These are phyloP conservation scores for Nigrospora oryzae DNA, from an alignment of 2,329 filamentous ascomycete species.

Conservation along the genomic window DNA sequence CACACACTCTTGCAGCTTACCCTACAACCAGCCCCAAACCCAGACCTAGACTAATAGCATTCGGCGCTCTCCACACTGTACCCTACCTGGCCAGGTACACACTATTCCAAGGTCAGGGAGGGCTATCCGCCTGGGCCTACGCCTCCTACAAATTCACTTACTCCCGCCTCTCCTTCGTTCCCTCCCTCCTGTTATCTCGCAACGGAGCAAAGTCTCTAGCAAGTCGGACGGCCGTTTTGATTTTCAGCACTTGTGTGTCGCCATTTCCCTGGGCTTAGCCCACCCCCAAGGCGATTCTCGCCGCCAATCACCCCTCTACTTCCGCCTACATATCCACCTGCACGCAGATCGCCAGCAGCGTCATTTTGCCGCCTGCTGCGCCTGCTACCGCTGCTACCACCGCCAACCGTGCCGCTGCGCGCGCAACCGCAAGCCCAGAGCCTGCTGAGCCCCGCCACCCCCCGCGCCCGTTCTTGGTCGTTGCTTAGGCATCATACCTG, in stretches of 20 bases:
- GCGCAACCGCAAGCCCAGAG: too few relatives aligned
- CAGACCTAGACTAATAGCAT: too few relatives aligned
- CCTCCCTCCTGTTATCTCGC: constrained; percentile 7
- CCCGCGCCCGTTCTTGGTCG: too few relatives aligned
- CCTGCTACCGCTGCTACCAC: too few relatives aligned
- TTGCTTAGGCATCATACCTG: too few relatives aligned
- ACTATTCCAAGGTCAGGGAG: neutral
- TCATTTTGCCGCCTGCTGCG: too few relatives aligned
- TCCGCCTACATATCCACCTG: neutral
- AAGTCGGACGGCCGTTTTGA: constrained; percentile 16
- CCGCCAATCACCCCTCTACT: constrained; percentile 10
- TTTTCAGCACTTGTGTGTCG: constrained; percentile 15
- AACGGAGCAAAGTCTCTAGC: constrained; percentile 1
- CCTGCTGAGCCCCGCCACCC: too few relatives aligned
- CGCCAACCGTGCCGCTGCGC: too few relatives aligned
- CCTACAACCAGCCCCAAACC: too few relatives aligned
- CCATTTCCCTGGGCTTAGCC: constrained; percentile 21
- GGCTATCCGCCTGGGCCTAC: constrained; percentile 5
- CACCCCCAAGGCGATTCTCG: constrained; percentile 20
- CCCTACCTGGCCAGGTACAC: neutral
- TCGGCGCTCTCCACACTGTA: constrained; percentile 8
- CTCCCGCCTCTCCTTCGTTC: constrained; percentile 11
- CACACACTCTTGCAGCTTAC: too few relatives aligned
- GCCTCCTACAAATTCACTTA: constrained; percentile 21
- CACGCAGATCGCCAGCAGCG: neutral